Evolutionary conservation across 352 stramenopile genomes (phyloP).

Genomic region (Globisporangium takayamanum): DNA sequence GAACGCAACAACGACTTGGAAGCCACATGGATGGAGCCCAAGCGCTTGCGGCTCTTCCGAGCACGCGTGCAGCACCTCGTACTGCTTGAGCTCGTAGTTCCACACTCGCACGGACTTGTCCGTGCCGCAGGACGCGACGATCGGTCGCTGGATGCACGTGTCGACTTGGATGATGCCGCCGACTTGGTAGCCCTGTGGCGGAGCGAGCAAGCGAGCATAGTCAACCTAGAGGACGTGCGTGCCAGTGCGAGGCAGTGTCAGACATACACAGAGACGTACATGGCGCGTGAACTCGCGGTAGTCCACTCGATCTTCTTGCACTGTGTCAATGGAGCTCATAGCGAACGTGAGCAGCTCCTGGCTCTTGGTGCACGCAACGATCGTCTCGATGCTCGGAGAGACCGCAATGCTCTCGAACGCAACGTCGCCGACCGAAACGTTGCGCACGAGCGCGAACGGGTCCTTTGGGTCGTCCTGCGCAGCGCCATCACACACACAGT

Average conservation of each 20-base stretch:
- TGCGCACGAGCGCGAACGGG: slow-evolving; percentile 69
- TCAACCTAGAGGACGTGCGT: neutral
- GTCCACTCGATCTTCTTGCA: slow-evolving; percentile 68
- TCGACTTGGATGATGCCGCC: slow-evolving; percentile 70
- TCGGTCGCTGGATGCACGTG: slow-evolving; percentile 73
- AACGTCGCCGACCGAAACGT: slow-evolving; percentile 60
- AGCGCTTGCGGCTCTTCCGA: slow-evolving; percentile 58
- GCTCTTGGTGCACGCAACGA: slow-evolving; percentile 60
- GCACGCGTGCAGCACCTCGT: slow-evolving; percentile 59
- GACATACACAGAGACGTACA: slow-evolving; percentile 20
- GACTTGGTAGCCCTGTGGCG: slow-evolving; percentile 43
- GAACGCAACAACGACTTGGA: slow-evolving; percentile 65
- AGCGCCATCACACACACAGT: neutral
- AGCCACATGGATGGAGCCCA: slow-evolving; percentile 61
- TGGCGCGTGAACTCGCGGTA: slow-evolving; percentile 54
- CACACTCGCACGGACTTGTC: slow-evolving; percentile 87
- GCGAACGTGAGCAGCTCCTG: slow-evolving; percentile 58
- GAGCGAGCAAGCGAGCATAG: neutral
- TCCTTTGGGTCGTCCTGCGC: slow-evolving; percentile 68
- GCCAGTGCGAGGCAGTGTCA: neutral
- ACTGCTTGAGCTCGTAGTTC: slow-evolving; percentile 72
- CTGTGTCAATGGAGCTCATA: slow-evolving; percentile 66
- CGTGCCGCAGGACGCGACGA: slow-evolving; percentile 72
- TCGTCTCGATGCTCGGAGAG: slow-evolving; percentile 55
- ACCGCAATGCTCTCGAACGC: slow-evolving; percentile 69